Conservation (phyloP, 2,329 filamentous ascomycete species). For the Paecilomyces dactylethromorphus region DNA sequence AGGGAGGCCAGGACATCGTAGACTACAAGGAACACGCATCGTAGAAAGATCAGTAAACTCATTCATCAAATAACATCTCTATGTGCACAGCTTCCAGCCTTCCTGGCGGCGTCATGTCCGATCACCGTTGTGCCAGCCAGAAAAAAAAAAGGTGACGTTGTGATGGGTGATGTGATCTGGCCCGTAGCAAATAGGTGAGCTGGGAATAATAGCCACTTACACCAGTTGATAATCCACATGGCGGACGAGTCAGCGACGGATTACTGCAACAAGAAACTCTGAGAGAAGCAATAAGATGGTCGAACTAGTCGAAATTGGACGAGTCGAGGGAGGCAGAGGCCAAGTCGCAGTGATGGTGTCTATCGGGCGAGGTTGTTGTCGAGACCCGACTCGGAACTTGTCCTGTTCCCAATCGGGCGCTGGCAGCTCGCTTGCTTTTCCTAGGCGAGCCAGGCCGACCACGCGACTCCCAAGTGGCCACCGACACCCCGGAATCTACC, state of each 20-base stretch:
- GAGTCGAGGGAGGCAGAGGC: not conserved
- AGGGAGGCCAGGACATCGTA: slow-evolving; percentile 85
- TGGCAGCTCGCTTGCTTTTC: slow-evolving; percentile 3
- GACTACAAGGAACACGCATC: slow-evolving; percentile 45
- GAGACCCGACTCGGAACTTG: not conserved
- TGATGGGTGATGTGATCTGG: not conserved
- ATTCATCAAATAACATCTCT: too few species aligned
- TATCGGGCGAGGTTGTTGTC: not conserved
- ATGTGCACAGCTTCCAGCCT: too few species aligned
- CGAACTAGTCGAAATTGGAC: not conserved
- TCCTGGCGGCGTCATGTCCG: not conserved
- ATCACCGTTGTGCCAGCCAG: not conserved
- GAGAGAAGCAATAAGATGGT: not conserved
- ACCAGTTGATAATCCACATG: slow-evolving; percentile 97
- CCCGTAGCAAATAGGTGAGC: not conserved
- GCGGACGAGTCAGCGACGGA: slow-evolving; percentile 22
- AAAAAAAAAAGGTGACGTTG: slow-evolving; percentile 3
- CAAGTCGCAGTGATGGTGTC: not conserved
- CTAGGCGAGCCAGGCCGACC: not conserved
- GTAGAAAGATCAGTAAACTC: too few species aligned
- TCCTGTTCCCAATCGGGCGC: not conserved
- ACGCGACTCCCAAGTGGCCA: too few species aligned
- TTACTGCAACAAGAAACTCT: not conserved
- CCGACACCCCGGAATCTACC: too few species aligned
- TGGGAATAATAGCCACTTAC: slow-evolving; percentile 48